Conservation (phyloP, 2,329 filamentous ascomycete species). For the Mycosphaerella sp. region DNA sequence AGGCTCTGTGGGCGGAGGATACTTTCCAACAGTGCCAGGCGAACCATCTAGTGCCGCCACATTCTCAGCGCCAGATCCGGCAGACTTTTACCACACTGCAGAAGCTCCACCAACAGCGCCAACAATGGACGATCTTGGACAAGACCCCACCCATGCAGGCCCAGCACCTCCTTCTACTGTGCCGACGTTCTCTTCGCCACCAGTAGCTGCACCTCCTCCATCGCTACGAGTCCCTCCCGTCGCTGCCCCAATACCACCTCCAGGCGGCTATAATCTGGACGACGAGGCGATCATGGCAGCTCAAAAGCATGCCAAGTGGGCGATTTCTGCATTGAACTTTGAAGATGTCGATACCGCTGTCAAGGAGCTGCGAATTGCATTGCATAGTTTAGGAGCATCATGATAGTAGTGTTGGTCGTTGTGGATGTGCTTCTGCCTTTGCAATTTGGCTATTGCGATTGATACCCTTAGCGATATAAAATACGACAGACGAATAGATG, state of each 20-base stretch:
- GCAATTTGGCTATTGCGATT: neutral
- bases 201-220: constrained; percentile 7
- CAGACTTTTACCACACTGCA: constrained; percentile 21
- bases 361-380: constrained; percentile 69
- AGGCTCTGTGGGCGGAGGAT: constrained; percentile 50
- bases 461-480: neutral
- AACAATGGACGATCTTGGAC: constrained; percentile 9
- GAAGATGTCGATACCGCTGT: constrained; percentile 90
- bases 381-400: constrained; percentile 60
- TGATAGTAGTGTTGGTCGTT: neutral
- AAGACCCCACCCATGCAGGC: constrained; percentile 14
- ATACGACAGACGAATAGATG: neutral
- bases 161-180: constrained; percentile 10
- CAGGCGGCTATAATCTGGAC: constrained; percentile 51
- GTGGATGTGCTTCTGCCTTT: neutral
- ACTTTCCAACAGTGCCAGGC: constrained; percentile 50
- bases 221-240: neutral
- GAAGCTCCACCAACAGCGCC: constrained; percentile 11
- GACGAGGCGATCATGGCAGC: constrained; percentile 67
- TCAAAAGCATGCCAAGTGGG: constrained; percentile 95
- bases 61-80: constrained; percentile 12
- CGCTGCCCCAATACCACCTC: constrained; percentile 18
- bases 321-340: constrained; percentile 92
- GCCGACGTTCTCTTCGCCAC: constrained; percentile 11
- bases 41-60: constrained; percentile 25